Evolutionary conservation across 331 rosid species (phyloP), one percentile per base, ranked within the genome.

Genomic region (Acacia pycnantha): DNA sequence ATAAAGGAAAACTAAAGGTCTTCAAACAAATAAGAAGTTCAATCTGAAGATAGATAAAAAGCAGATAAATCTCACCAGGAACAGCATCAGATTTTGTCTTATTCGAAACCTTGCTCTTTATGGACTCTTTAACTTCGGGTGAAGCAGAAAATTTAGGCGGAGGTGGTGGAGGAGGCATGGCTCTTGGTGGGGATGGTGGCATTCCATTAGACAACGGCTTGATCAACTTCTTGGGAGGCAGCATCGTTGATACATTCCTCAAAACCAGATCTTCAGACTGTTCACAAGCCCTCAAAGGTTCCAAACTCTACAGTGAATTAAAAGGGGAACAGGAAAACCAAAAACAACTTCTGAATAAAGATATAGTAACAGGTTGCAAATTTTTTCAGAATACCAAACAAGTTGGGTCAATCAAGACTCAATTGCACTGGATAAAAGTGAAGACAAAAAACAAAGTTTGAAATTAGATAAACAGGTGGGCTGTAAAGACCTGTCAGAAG

Each of bases 141-240:
- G 86, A 29, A 11, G 85, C 80, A 40, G 83, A 59, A 88, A 89
- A 91, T 78, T 91, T 93, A 67, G 94, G 90, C 14, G 92, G 91
- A 26, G 90, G 90, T 9, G 90, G 92, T 29, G 87, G 85, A 31
- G 88, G 90, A n/a, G 88, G 90, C 86, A 86, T 53, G 84, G 75
- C 37, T 86, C 79, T 84, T 1, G 89, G 88, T 26, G 77, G 90
- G 12, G 93, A 84, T 9, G 90, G 88, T 40, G 86, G 84, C 90
- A 87, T 85, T 86, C 82, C 91, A 75, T 80, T 78, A 68, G 87
- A 86, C 77, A 86, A 66, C 22, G 87, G 78, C 66, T 79, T 89
- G 77, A 83, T 80, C 87, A 92, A 78, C 90, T 89, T 96, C 97
- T 87, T 93, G 66, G 98, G 97, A 77, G 93, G 88, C 12, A 97